Conservation (phyloP, 164 flowering plant species). For the Sedum album region DNA sequence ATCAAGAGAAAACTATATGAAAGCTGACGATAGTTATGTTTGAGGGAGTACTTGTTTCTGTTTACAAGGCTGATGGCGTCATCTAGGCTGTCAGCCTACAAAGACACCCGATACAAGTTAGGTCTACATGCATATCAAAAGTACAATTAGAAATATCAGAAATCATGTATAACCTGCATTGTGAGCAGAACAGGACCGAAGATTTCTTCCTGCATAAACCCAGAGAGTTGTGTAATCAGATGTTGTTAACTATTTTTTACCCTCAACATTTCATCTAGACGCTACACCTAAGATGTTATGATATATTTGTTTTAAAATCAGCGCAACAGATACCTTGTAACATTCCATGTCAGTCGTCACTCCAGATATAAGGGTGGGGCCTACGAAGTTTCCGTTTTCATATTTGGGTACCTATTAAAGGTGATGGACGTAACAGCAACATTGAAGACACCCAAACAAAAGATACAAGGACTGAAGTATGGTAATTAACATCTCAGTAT, state of each 20-base stretch:
- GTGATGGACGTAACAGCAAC: neutral
- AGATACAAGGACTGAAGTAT: neutral
- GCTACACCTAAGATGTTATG: neutral
- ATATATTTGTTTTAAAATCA: neutral
- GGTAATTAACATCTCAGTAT: conserved; percentile 1
- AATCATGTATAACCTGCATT: conserved; percentile 39
- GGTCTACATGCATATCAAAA: neutral
- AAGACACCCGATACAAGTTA: neutral
- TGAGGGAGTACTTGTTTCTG: conserved; percentile 40
- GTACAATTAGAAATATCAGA: neutral
- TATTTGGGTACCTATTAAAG: conserved; percentile 65
- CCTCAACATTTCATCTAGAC: neutral
- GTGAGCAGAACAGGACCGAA: conserved; percentile 68
- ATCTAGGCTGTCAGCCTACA: conserved; percentile 64
- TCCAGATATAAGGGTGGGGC: conserved; percentile 79
- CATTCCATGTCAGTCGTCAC: conserved; percentile 84
- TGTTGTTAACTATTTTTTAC: neutral
- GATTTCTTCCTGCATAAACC: conserved; percentile 53
- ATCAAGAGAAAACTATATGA: neutral
- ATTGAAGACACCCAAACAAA: neutral
- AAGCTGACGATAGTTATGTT: neutral
- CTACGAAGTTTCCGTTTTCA: conserved; percentile 86
- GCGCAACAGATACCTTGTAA: conserved; percentile 52
- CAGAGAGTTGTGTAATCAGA: neutral
- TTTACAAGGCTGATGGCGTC: conserved; percentile 61